Conservation (phyloP, 768 basidiomycete genomes). For the Trametes meyenii region DNA sequence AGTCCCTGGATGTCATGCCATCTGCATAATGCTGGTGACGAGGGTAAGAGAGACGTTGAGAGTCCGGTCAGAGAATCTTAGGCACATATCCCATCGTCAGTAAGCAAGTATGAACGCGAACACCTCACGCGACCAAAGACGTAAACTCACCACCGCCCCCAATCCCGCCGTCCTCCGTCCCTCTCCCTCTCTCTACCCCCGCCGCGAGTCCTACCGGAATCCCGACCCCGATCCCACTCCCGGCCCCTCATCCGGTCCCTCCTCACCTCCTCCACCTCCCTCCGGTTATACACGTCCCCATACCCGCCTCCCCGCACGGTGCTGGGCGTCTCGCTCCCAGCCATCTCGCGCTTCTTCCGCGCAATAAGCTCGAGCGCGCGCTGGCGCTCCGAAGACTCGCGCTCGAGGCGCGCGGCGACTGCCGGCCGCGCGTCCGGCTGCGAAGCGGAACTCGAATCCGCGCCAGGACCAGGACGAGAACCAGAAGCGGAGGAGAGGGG, state of each 20-base stretch:
- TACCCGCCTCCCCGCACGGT: slow-evolving; percentile 55
- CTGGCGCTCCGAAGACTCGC: slow-evolving; percentile 75
- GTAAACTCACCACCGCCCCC: slow-evolving; percentile 8
- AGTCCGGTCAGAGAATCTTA: no score
- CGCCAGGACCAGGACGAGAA: not conserved
- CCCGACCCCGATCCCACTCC: slow-evolving; percentile 10
- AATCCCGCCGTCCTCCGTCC: slow-evolving; percentile 2
- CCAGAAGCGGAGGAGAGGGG: not conserved
- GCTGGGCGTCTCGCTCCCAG: slow-evolving; percentile 70
- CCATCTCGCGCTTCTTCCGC: slow-evolving; percentile 64
- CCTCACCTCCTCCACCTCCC: slow-evolving; percentile 74
- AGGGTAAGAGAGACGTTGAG: no score
- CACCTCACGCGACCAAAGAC: not conserved
- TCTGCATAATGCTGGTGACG: no score
- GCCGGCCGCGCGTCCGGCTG: slow-evolving; percentile 33
- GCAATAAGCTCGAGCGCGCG: slow-evolving; percentile 73
- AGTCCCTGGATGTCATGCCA: no score
- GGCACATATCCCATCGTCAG: not conserved
- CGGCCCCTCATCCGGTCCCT: slow-evolving; percentile 47
- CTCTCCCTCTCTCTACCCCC: no score
- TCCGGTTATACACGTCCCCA: slow-evolving; percentile 68
- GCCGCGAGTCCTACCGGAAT: no score
- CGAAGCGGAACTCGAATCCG: not conserved
- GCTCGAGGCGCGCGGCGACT: slow-evolving; percentile 60
- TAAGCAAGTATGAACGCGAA: not conserved